These are phyloP conservation scores for Turnera subulata DNA, from an alignment of 345 rosid genomes.

Conservation along the genomic window DNA sequence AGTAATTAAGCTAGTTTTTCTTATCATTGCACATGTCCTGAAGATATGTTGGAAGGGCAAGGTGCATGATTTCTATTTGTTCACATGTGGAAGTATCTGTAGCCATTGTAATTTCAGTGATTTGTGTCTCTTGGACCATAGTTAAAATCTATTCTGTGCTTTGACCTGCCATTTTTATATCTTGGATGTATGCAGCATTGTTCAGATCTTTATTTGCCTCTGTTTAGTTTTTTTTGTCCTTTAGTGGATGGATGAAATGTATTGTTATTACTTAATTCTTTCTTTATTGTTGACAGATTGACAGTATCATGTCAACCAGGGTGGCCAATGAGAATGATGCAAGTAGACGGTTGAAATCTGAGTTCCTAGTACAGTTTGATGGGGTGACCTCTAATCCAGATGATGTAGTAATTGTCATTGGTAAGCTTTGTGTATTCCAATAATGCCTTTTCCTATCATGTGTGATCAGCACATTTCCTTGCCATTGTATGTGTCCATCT, in stretches of 20 bases:
- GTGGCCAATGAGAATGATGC: conserved; percentile 82
- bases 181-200: no score
- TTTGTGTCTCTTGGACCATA: not conserved
- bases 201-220: not conserved
- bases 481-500: no score
- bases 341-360: conserved; percentile 93
- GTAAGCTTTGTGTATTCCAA: conserved; percentile 36
- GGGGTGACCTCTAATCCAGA: conserved; percentile 83
- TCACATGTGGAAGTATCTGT: not conserved
- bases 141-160: not conserved
- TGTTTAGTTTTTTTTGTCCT: not conserved
- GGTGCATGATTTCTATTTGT: no score
- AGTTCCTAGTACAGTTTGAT: conserved; percentile 89
- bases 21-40: no score
- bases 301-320: conserved; percentile 92
- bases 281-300: conserved; percentile 54
- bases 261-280: not conserved
- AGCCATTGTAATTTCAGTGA: not conserved
- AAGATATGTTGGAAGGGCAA: no score
- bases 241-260: not conserved
- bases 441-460: not conserved
- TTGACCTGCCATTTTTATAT: not conserved
- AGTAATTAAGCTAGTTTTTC: no score
- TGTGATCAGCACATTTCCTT: not conserved
- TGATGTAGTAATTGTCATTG: conserved; percentile 85